Evolutionary conservation across 2,329 filamentous ascomycete species (phyloP).

Genomic region (Fusarium sp.): DNA sequence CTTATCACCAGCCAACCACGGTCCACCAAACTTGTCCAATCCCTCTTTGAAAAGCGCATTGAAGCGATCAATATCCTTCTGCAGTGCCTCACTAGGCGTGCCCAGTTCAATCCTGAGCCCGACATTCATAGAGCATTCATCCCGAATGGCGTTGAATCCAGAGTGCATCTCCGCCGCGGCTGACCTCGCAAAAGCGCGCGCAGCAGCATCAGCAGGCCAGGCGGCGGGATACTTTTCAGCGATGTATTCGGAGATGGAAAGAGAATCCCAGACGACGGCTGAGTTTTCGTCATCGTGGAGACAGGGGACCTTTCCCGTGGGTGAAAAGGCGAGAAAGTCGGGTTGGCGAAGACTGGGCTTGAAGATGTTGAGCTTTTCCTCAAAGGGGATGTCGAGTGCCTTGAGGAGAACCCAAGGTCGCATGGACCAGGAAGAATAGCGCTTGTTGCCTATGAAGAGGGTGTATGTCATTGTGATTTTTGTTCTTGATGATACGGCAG

Average conservation of each 20-base stretch:
- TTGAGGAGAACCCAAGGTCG: constrained; percentile 57
- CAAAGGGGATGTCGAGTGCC: constrained; percentile 54
- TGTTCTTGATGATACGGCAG: neutral
- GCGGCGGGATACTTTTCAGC: constrained; percentile 54
- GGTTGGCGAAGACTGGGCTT: constrained; percentile 45
- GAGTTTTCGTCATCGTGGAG: constrained; percentile 46
- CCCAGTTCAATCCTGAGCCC: constrained; percentile 50
- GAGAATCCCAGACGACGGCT: constrained; percentile 56
- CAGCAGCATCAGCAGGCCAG: constrained; percentile 53
- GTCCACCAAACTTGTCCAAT: constrained; percentile 52
- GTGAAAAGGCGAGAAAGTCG: constrained; percentile 52
- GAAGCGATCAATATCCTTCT: constrained; percentile 50
- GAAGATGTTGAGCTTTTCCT: constrained; percentile 51
- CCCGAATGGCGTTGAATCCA: constrained; percentile 52
- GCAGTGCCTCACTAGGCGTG: constrained; percentile 43
- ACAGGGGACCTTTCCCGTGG: constrained; percentile 54
- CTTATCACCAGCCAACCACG: constrained; percentile 51
- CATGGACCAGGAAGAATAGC: constrained; percentile 59
- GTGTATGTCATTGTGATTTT: constrained; percentile 47
- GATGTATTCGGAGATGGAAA: constrained; percentile 59
- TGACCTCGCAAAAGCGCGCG: constrained; percentile 55
- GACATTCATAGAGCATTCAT: constrained; percentile 56
- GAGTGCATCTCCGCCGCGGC: constrained; percentile 60
- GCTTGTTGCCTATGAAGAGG: constrained; percentile 56
- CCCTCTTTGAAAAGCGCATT: constrained; percentile 52